Evolutionary conservation across 108 stramenopile species (phyloP).

Genomic region (Skeletonema tropicum): DNA sequence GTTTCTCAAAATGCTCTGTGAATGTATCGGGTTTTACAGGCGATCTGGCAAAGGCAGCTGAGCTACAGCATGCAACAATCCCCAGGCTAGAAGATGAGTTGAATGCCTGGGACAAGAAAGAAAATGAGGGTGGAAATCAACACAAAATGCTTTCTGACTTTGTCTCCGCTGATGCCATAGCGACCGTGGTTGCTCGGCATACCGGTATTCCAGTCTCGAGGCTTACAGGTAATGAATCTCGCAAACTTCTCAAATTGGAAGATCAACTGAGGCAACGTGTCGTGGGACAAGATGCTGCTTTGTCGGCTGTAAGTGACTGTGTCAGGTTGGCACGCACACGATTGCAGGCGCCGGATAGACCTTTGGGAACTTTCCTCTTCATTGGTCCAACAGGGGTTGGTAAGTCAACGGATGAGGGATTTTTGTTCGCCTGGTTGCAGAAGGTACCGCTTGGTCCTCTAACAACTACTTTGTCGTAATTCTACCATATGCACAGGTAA

Average conservation of each 20-base stretch:
- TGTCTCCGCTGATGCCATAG: constrained; percentile 97
- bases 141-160: constrained; percentile 71
- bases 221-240: constrained; percentile 89
- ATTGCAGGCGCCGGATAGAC: constrained; percentile 84
- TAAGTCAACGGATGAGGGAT: background rate
- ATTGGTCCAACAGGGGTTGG: constrained; percentile 94
- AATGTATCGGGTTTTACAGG: background rate
- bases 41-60: constrained; percentile 54
- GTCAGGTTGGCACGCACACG: constrained; percentile 92
- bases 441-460: background rate
- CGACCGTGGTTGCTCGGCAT: constrained; percentile 89
- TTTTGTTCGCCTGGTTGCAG: background rate
- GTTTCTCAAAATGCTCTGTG: background rate
- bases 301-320: constrained; percentile 88
- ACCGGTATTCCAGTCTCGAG: constrained; percentile 93
- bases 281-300: constrained; percentile 93
- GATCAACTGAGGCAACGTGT: constrained; percentile 85
- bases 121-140: constrained; percentile 62
- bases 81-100: constrained; percentile 76
- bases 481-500: constrained; percentile 53
- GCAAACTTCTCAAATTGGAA: constrained; percentile 91
- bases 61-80: constrained; percentile 72
- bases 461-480: no score
- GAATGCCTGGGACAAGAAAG: constrained; percentile 46
- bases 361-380: constrained; percentile 92